Percentiles rank a stretch among this genome's conserved stretches.
phyloP scores from a whole-genome alignment of 306 rosid genomes.

The Prunus armeniaca region DNA sequence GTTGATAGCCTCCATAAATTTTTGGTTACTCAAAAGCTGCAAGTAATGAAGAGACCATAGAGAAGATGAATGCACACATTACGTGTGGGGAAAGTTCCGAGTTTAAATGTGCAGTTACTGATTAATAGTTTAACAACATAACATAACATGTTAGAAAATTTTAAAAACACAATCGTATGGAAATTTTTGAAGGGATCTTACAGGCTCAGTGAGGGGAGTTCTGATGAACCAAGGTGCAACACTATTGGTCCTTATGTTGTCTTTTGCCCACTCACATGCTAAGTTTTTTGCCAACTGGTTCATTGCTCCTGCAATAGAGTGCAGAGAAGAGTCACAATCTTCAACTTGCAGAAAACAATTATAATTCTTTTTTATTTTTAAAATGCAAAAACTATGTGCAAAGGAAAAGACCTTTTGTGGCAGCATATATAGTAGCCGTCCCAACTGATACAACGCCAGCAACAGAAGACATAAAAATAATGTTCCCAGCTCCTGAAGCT shows the following conservation, averaged over 20 bases:
- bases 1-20: neutral
- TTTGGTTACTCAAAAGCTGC: conserved; percentile 20
- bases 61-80: neutral
- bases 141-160: neutral
- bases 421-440: conserved; percentile 11
- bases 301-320: conserved; percentile 41
- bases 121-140: no score
- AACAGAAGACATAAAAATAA: conserved; percentile 37
- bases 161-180: neutral
- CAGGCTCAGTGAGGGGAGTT: conserved; percentile 30
- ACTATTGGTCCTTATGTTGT: conserved; percentile 49
- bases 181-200: neutral
- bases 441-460: conserved; percentile 10
- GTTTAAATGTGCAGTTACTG: no score
- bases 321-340: no score
- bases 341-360: no score
- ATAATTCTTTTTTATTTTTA: no score
- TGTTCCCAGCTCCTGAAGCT: conserved; percentile 36
- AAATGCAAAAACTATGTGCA: no score
- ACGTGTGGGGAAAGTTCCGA: no score
- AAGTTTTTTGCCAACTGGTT: conserved; percentile 41
- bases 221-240: conserved; percentile 49
- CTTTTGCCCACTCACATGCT: conserved; percentile 69
- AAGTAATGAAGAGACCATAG: neutral
- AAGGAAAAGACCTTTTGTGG: conserved; percentile 35